Evolutionary conservation across 306 rosid species (phyloP).

Genomic region (Dicorynia guianensis): DNA sequence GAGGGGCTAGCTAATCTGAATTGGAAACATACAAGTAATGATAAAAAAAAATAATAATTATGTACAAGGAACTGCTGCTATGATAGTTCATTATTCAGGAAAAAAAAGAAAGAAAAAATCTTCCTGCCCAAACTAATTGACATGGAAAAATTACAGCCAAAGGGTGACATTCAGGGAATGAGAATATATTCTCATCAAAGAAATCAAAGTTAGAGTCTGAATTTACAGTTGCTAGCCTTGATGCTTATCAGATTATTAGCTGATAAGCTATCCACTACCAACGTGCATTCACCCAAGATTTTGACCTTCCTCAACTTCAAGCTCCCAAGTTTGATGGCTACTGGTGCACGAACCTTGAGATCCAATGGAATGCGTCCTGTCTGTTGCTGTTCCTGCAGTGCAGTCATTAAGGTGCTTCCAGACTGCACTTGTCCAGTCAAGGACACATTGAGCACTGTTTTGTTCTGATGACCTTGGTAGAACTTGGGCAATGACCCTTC

Average conservation of each 20-base stretch:
- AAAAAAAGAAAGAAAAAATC: neutral
- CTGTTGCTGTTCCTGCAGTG: slow-evolving; percentile 64
- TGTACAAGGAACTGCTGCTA: neutral
- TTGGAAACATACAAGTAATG: neutral
- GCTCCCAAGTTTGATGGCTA: slow-evolving; percentile 57
- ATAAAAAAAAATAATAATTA: neutral
- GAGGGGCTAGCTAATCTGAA: neutral
- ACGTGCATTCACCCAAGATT: slow-evolving; percentile 54
- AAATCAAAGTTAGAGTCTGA: slow-evolving; percentile 47
- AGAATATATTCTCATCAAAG: neutral
- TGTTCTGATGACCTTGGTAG: slow-evolving; percentile 73
- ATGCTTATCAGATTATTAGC: slow-evolving; percentile 58
- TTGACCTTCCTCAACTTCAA: slow-evolving; percentile 62
- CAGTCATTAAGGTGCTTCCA: slow-evolving; percentile 58
- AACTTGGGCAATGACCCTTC: slow-evolving; percentile 62
- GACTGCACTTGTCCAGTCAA: slow-evolving; percentile 58
- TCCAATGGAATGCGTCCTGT: slow-evolving; percentile 64
- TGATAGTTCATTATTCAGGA: neutral
- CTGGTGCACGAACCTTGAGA: slow-evolving; percentile 61
- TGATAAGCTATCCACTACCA: slow-evolving; percentile 66
- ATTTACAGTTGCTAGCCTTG: slow-evolving; percentile 61
- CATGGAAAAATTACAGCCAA: neutral
- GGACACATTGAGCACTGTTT: slow-evolving; percentile 53
- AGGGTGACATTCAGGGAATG: neutral
- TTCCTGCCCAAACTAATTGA: neutral